Percentiles rank a stretch among this genome's conserved stretches.
Evolutionary conservation across 805 yeast genomes (phyloP).

Genomic region (Millerago galiae): DNA sequence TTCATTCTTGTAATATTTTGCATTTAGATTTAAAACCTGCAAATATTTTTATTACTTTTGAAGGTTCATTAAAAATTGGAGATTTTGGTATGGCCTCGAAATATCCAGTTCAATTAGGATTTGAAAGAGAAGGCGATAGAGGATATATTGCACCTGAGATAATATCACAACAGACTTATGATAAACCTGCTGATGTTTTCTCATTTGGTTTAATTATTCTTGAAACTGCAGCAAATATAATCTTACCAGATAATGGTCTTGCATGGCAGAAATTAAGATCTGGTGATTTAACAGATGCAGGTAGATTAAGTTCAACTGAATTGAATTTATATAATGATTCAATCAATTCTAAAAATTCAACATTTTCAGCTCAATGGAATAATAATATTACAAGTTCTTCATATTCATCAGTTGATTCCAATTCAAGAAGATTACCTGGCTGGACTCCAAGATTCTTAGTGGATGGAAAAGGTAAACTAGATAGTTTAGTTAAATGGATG

Average conservation of each 20-base stretch:
- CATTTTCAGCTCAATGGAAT: constrained; percentile 20
- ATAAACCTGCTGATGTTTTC: constrained; percentile 90
- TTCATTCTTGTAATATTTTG: constrained; percentile 70
- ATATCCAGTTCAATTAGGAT: constrained; percentile 56
- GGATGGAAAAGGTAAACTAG: constrained; percentile 66
- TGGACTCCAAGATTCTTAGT: constrained; percentile 87
- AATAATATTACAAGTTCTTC: constrained; percentile 23
- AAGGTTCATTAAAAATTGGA: constrained; percentile 89
- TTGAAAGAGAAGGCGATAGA: constrained; percentile 95
- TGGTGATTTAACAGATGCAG: constrained; percentile 95
- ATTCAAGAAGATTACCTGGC: constrained; percentile 43
- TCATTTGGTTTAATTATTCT: constrained; percentile 91
- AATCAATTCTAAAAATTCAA: constrained; percentile 18
- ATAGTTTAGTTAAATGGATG: constrained; percentile 81
- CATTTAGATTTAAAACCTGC: constrained; percentile 96
- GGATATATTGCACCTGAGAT: constrained; percentile 98
- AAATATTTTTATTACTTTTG: constrained; percentile 88
- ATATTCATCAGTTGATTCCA: constrained; percentile 20
- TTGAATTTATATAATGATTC: constrained; percentile 29
- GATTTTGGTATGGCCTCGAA: constrained; percentile 94
- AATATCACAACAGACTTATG: constrained; percentile 72
- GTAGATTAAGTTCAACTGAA: constrained; percentile 71
- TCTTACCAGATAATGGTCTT: constrained; percentile 90
- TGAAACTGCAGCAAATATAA: constrained; percentile 93
- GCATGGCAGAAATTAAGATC: constrained; percentile 95